Evolutionary conservation across 2,329 filamentous ascomycete genomes (phyloP).

Genomic region (Knufia petricola): DNA sequence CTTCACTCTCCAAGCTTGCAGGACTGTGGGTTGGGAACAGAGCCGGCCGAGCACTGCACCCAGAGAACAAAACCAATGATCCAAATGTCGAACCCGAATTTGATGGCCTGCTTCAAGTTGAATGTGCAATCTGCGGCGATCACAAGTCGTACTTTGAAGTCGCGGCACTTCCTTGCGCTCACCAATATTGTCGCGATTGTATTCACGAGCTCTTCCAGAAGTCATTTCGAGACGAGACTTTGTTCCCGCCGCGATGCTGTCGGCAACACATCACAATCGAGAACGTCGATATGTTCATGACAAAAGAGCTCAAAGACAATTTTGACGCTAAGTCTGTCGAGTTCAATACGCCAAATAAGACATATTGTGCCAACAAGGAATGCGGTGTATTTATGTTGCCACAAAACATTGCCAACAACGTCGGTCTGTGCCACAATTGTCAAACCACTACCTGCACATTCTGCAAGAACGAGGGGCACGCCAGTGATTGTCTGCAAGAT

Average conservation of each 20-base stretch:
- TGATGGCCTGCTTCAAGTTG: not conserved
- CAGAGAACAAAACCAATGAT: no score
- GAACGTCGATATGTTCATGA: conserved; percentile 30
- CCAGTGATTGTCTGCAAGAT: conserved; percentile 26
- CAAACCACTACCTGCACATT: conserved; percentile 36
- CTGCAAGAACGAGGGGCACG: conserved; percentile 44
- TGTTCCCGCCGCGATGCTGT: conserved; percentile 51
- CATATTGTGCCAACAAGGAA: conserved; percentile 39
- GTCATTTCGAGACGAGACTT: conserved; percentile 39
- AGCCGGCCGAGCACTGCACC: not conserved
- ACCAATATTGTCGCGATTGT: conserved; percentile 46
- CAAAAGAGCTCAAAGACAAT: conserved; percentile 25
- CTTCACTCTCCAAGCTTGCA: conserved; percentile 6
- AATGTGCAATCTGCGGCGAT: conserved; percentile 26
- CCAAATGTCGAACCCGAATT: not conserved
- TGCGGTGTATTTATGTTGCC: conserved; percentile 43
- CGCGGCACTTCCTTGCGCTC: conserved; percentile 26
- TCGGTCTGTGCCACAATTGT: conserved; percentile 39
- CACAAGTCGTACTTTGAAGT: conserved; percentile 25
- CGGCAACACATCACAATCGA: conserved; percentile 32
- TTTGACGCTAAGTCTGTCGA: conserved; percentile 43
- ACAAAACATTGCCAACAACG: conserved; percentile 24
- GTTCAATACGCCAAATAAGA: conserved; percentile 38
- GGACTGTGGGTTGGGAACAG: not conserved
- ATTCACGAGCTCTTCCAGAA: conserved; percentile 36